phyloP scores from a whole-genome alignment of 768 basidiomycete species.

The Pisolithus tinctorius region DNA sequence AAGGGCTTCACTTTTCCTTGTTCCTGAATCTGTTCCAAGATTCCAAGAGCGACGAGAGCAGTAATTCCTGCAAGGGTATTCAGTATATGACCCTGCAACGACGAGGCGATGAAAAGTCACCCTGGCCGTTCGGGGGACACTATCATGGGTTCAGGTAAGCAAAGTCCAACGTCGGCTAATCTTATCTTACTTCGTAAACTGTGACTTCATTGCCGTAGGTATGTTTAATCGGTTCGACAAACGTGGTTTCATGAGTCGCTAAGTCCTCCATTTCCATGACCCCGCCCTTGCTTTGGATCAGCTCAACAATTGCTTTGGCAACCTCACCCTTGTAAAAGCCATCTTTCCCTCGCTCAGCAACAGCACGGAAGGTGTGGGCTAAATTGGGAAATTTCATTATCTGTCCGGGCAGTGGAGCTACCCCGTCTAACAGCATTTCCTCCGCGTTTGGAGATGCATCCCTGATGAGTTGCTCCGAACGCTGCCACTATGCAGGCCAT shows the following conservation, averaged over 20 bases:
- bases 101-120: constrained; percentile 24
- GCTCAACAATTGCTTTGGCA: constrained; percentile 82
- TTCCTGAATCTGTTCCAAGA: constrained; percentile 80
- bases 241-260: constrained; percentile 67
- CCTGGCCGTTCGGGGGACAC: constrained; percentile 98
- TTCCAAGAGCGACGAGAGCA: constrained; percentile 86
- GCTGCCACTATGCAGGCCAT: constrained; percentile 34
- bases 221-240: constrained; percentile 89
- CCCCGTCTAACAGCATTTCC: constrained; percentile 83
- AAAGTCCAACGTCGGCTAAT: neutral
- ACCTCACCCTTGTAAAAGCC: constrained; percentile 93
- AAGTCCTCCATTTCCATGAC: constrained; percentile 94
- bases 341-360: constrained; percentile 77
- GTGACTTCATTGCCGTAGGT: constrained; percentile 83
- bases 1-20: constrained; percentile 64
- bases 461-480: constrained; percentile 60
- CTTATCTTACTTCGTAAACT: constrained; percentile 71
- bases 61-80: constrained; percentile 55
- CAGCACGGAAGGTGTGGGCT: constrained; percentile 73
- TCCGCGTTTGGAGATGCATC: constrained; percentile 78
- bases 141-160: constrained; percentile 19
- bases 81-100: neutral
- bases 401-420: constrained; percentile 81
- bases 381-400: constrained; percentile 77
- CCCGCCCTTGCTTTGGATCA: constrained; percentile 82